phyloP scores from a whole-genome alignment of 331 rosid genomes.

The Telfairia occidentalis region DNA sequence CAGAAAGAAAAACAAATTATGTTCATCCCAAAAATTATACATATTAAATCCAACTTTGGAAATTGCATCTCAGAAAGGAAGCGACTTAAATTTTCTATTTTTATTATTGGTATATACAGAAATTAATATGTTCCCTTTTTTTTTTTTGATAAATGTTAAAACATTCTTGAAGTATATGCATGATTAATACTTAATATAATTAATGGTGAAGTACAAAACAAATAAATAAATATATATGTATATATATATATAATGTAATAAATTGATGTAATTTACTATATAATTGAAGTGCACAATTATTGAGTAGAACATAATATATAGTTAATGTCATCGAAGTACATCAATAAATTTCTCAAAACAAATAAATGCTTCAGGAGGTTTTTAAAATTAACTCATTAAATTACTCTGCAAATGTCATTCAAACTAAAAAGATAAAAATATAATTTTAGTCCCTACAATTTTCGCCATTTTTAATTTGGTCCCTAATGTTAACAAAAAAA shows the following conservation, averaged over 20 bases:
- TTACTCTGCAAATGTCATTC: neutral
- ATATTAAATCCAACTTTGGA: too few relatives aligned
- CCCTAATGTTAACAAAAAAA: neutral
- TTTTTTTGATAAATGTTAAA: too few relatives aligned
- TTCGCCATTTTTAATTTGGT: neutral
- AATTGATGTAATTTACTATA: neutral
- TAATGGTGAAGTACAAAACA: neutral
- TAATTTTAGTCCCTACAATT: neutral
- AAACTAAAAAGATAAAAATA: neutral
- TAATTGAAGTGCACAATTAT: neutral
- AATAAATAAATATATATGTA: too few relatives aligned
- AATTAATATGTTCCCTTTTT: too few relatives aligned
- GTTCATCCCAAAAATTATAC: too few relatives aligned
- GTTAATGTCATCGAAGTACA: neutral
- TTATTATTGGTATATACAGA: neutral
- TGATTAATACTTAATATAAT: neutral
- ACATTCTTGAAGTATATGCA: neutral
- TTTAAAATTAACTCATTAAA: neutral
- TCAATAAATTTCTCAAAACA: neutral
- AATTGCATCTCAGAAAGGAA: too few relatives aligned
- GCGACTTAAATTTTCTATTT: too few relatives aligned
- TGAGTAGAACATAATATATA: neutral
- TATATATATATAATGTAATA: neutral
- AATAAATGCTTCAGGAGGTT: neutral
- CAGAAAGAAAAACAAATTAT: too few relatives aligned